Evolutionary conservation across 805 yeast species (phyloP).

Genomic region (Candida rishiriensis): DNA sequence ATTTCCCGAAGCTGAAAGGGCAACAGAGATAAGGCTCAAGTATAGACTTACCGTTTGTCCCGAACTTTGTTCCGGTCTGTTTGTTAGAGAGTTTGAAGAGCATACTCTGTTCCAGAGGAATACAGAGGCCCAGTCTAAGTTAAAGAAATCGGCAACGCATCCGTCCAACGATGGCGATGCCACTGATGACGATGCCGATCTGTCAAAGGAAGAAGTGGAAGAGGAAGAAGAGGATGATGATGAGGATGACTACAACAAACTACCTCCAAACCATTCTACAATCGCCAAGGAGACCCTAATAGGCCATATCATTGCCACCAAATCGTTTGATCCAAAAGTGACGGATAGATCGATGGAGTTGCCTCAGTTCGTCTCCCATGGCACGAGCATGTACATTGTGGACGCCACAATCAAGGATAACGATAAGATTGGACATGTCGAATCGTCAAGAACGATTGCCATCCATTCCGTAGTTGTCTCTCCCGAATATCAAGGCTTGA

Average conservation of each 20-base stretch:
- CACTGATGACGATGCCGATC: background rate
- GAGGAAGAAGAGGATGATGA: constrained; percentile 12
- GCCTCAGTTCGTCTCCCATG: constrained; percentile 37
- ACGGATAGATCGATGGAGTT: constrained; percentile 57
- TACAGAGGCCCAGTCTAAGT: constrained; percentile 6
- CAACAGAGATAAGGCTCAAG: constrained; percentile 53
- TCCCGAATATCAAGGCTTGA: constrained; percentile 74
- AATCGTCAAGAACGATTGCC: constrained; percentile 68
- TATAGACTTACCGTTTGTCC: constrained; percentile 83
- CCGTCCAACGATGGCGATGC: constrained; percentile 20
- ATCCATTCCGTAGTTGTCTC: constrained; percentile 78
- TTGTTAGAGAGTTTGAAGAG: constrained; percentile 59
- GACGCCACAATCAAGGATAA: constrained; percentile 18
- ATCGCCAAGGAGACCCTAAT: constrained; percentile 60
- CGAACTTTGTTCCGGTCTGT: constrained; percentile 85
- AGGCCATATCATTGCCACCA: constrained; percentile 80
- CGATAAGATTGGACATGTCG: constrained; percentile 57
- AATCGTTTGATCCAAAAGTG: constrained; percentile 44
- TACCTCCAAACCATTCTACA: constrained; percentile 43
- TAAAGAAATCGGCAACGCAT: constrained; percentile 11
- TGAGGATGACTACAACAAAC: constrained; percentile 5
- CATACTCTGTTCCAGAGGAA: constrained; percentile 1
- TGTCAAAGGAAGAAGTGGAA: constrained; percentile 10
- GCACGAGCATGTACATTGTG: background rate
- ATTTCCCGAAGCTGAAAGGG: constrained; percentile 68